These are phyloP conservation scores for Atkinsonella hypoxylon DNA, from an alignment of 2,329 filamentous ascomycete species.

Conservation along the genomic window DNA sequence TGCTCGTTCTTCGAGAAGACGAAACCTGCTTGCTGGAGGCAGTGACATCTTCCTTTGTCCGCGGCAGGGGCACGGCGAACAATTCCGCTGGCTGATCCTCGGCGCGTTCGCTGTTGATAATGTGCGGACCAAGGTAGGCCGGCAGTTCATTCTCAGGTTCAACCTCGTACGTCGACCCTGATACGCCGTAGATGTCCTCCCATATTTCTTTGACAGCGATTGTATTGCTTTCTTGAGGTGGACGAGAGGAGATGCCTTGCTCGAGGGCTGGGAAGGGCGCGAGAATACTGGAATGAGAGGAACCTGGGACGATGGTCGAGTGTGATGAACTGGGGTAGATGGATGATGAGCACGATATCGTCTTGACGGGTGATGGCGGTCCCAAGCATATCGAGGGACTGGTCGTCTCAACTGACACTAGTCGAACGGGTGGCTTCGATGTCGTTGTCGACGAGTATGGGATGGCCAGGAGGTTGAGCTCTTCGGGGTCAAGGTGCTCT, in stretches of 20 bases:
- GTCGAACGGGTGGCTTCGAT: not conserved
- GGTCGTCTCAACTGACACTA: not conserved
- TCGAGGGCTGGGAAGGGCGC: not conserved
- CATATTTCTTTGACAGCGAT: not conserved
- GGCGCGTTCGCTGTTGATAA: slow-evolving; percentile 2
- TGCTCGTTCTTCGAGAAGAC: not conserved
- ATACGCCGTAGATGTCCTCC: not conserved
- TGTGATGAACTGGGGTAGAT: slow-evolving; percentile 3
- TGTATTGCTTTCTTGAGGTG: not conserved
- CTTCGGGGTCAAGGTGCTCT: not conserved
- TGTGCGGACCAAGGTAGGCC: slow-evolving; percentile 4
- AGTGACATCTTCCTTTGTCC: not conserved
- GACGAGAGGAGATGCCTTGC: too few species aligned
- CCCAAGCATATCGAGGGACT: not conserved
- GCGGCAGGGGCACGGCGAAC: not conserved
- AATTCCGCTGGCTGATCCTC: not conserved
- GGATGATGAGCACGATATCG: not conserved
- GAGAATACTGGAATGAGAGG: not conserved
- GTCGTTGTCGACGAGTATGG: not conserved
- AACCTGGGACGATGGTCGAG: not conserved
- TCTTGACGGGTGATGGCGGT: not conserved
- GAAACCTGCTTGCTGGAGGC: not conserved
- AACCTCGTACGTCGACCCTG: not conserved
- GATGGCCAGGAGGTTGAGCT: not conserved
- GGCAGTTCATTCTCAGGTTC: not conserved